Conservation (phyloP, 2,329 filamentous ascomycete species). For the Talaromyces marneffei region DNA sequence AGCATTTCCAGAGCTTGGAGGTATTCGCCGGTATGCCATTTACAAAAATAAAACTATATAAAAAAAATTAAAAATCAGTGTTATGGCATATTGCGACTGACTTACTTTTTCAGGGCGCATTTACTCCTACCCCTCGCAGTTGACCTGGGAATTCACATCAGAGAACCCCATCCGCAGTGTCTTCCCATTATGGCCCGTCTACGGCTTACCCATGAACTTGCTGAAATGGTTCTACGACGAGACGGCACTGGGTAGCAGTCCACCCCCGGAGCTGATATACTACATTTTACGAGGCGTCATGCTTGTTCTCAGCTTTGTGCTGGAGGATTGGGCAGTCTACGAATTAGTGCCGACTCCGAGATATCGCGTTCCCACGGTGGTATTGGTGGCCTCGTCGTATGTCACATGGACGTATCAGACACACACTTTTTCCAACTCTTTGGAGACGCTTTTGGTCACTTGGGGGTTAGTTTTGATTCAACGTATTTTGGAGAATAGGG, state of each 20-base stretch:
- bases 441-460: constrained; percentile 85
- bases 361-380: constrained; percentile 64
- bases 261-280: constrained; percentile 76
- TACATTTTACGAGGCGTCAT: constrained; percentile 83
- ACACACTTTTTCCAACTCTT: constrained; percentile 95
- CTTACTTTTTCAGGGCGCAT: constrained; percentile 73
- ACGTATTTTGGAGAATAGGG: constrained; percentile 73
- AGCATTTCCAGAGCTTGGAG: constrained; percentile 98
- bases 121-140: constrained; percentile 81
- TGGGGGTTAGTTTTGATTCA: constrained; percentile 92
- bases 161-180: constrained; percentile 86
- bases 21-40: constrained; percentile 77
- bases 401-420: constrained; percentile 99
- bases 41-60: neutral
- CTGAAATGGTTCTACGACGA: constrained; percentile 90
- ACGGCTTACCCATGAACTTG: constrained; percentile 88
- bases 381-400: constrained; percentile 90
- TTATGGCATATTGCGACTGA: neutral
- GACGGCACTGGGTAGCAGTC: constrained; percentile 62
- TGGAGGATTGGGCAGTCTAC: constrained; percentile 96
- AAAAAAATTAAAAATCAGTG: neutral
- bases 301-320: constrained; percentile 90
- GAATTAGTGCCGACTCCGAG: constrained; percentile 76
- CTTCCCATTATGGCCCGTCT: constrained; percentile 93
- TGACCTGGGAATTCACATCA: constrained; percentile 74